Evolutionary conservation across 2,329 filamentous ascomycete species (phyloP).

Genomic region (Diaporthe ampelina): DNA sequence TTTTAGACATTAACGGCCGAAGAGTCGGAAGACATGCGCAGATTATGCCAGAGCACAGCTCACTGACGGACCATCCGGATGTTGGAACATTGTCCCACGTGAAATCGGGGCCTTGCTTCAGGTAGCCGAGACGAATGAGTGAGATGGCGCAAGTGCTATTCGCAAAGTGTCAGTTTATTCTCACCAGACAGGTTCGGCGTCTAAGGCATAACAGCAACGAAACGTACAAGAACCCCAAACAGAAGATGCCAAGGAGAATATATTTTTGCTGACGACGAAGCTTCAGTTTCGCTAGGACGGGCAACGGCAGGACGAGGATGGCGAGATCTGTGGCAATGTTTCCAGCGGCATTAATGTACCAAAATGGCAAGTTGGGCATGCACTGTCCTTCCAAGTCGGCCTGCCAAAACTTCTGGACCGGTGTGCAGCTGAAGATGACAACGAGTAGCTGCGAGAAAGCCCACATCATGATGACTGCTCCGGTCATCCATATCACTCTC

Average conservation of each 20-base stretch:
- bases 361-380: slow-evolving; percentile 52
- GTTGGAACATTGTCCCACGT: slow-evolving; percentile 55
- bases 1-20: slow-evolving; percentile 47
- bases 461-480: slow-evolving; percentile 52
- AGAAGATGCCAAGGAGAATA: slow-evolving; percentile 54
- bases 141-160: slow-evolving; percentile 55
- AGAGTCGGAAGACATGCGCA: slow-evolving; percentile 55
- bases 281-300: slow-evolving; percentile 51
- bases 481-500: slow-evolving; percentile 48
- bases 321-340: slow-evolving; percentile 55
- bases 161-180: not conserved
- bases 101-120: slow-evolving; percentile 51
- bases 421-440: slow-evolving; percentile 53
- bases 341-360: slow-evolving; percentile 54
- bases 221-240: slow-evolving; percentile 56
- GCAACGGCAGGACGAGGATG: slow-evolving; percentile 54
- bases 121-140: slow-evolving; percentile 55
- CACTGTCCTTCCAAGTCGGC: slow-evolving; percentile 48
- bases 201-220: not conserved
- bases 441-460: slow-evolving; percentile 54
- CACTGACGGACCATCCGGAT: slow-evolving; percentile 54
- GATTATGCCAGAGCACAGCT: slow-evolving; percentile 53
- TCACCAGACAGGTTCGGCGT: too few relatives aligned
- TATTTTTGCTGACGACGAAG: slow-evolving; percentile 51
- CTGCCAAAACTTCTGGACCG: slow-evolving; percentile 54